Conservation (phyloP, 2,329 filamentous ascomycete genomes). For the Macrophomina phaseolina region DNA sequence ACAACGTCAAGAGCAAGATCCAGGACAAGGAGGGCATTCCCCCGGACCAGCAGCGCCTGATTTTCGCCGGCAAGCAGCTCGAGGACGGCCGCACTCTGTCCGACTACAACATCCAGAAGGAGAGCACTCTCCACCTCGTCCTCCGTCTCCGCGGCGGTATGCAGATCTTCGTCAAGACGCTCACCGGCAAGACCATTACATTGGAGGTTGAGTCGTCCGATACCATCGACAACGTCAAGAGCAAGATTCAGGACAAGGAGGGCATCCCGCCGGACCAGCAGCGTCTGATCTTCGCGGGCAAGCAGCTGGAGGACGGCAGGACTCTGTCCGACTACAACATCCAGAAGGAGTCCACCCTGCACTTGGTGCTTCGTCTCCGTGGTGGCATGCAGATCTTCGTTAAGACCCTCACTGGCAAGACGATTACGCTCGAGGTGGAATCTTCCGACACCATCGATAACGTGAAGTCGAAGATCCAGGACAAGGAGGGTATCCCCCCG, state of each 20-base stretch:
- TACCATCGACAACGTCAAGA: constrained; percentile 96
- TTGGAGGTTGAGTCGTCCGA: constrained; percentile 74
- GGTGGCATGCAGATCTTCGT: constrained; percentile 72
- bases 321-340: constrained; percentile 94
- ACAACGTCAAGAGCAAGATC: constrained; percentile 53
- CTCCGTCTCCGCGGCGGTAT: constrained; percentile 72
- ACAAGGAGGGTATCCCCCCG: constrained; percentile 84
- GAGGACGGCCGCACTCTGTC: constrained; percentile 63
- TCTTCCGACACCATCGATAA: constrained; percentile 92
- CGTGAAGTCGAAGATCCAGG: constrained; percentile 88
- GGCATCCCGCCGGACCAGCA: constrained; percentile 96
- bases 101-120: constrained; percentile 64
- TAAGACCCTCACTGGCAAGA: constrained; percentile 76
- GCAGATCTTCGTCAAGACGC: constrained; percentile 69
- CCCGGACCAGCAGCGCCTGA: constrained; percentile 63
- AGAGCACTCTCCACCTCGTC: constrained; percentile 74
- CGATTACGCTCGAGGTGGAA: constrained; percentile 90
- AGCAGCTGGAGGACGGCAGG: constrained; percentile 94
- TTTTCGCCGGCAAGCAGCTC: constrained; percentile 64
- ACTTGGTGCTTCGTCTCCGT: constrained; percentile 84
- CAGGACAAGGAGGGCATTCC: constrained; percentile 66
- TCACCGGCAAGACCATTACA: constrained; percentile 69
- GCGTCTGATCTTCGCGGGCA: constrained; percentile 93
- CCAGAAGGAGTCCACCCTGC: constrained; percentile 88
- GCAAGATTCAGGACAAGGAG: constrained; percentile 97